Evolutionary conservation across 495 filamentous ascomycete genomes (phyloP).

Genomic region (Penicillium arizonense): DNA sequence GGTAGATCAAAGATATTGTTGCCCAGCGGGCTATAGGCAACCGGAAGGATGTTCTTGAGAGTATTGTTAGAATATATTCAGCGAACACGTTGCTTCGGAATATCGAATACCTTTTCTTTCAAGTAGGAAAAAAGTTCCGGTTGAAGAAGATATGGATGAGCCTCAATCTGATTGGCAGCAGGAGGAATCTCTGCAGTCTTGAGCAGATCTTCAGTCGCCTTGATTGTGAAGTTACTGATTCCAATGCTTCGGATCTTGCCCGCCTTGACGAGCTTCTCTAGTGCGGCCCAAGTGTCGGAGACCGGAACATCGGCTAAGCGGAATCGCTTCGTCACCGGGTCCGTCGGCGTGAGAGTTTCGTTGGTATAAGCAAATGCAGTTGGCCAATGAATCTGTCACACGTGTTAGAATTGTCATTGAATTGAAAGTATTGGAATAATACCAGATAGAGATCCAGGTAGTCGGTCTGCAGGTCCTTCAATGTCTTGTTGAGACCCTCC

Average conservation of each 20-base stretch:
- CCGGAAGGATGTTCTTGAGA: conserved; percentile 43
- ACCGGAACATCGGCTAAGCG: conserved; percentile 32
- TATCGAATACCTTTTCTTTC: conserved; percentile 25
- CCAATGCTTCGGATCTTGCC: conserved; percentile 76
- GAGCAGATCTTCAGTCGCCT: conserved; percentile 64
- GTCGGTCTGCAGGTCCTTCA: conserved; percentile 42
- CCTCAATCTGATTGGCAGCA: conserved; percentile 83
- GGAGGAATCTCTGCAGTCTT: conserved; percentile 61
- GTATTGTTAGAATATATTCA: neutral
- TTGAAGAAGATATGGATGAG: conserved; percentile 80
- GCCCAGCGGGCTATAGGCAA: conserved; percentile 55
- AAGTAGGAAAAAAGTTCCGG: conserved; percentile 46
- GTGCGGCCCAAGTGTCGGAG: conserved; percentile 61
- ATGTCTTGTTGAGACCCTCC: conserved; percentile 40
- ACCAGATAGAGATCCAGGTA: conserved; percentile 51
- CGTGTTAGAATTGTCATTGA: too few relatives aligned
- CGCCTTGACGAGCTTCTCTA: conserved; percentile 65
- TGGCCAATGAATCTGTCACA: conserved; percentile 37
- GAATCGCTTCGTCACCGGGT: conserved; percentile 35
- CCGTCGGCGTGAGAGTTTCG: conserved; percentile 32
- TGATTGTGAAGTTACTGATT: conserved; percentile 71
- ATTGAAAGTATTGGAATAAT: neutral
- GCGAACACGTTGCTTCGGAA: neutral
- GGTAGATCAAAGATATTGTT: conserved; percentile 49
- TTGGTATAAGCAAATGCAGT: conserved; percentile 66